Percentiles rank a stretch among this genome's conserved stretches.
Evolutionary conservation across 352 stramenopile genomes (phyloP).

Genomic region (Albugo candida): DNA sequence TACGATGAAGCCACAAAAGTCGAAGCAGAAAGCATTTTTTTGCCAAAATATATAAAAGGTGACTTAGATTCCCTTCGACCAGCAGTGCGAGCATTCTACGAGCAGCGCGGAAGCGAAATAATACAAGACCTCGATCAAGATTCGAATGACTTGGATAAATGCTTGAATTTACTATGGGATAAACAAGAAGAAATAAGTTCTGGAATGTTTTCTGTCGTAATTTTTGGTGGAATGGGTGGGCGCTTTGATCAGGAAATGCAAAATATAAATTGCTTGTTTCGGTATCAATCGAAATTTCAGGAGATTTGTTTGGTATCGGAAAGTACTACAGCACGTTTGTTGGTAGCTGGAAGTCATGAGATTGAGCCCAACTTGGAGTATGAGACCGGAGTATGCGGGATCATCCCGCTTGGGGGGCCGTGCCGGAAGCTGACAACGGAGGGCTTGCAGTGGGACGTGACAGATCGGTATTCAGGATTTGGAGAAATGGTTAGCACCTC

Average conservation of each 20-base stretch:
- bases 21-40: slow-evolving; percentile 16
- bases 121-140: slow-evolving; percentile 76
- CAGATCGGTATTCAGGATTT: slow-evolving; percentile 39
- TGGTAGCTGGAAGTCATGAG: slow-evolving; percentile 40
- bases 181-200: slow-evolving; percentile 3
- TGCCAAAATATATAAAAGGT: slow-evolving; percentile 86
- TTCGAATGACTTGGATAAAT: slow-evolving; percentile 91
- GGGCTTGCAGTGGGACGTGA: slow-evolving; percentile 82
- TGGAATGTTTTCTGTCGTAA: slow-evolving; percentile 46
- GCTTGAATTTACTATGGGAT: slow-evolving; percentile 40
- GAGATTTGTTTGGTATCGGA: slow-evolving; percentile 78
- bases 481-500: slow-evolving; percentile 71
- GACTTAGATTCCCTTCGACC: slow-evolving; percentile 87
- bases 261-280: slow-evolving; percentile 83
- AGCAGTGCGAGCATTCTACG: slow-evolving; percentile 79
- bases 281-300: slow-evolving; percentile 65
- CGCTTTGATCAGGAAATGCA: slow-evolving; percentile 97
- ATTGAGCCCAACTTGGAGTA: slow-evolving; percentile 74
- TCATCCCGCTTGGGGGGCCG: slow-evolving; percentile 79
- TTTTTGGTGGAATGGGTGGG: slow-evolving; percentile 90
- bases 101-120: slow-evolving; percentile 30
- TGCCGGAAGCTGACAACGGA: slow-evolving; percentile 68
- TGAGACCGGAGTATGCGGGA: slow-evolving; percentile 84
- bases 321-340: slow-evolving; percentile 74
- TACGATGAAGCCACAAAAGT: slow-evolving; percentile 46